A percentile compares a stretch with the other conserved stretches of the same genome.
Evolutionary conservation across 2,329 filamentous ascomycete species (phyloP).

Genomic region (Colletotrichum lini): DNA sequence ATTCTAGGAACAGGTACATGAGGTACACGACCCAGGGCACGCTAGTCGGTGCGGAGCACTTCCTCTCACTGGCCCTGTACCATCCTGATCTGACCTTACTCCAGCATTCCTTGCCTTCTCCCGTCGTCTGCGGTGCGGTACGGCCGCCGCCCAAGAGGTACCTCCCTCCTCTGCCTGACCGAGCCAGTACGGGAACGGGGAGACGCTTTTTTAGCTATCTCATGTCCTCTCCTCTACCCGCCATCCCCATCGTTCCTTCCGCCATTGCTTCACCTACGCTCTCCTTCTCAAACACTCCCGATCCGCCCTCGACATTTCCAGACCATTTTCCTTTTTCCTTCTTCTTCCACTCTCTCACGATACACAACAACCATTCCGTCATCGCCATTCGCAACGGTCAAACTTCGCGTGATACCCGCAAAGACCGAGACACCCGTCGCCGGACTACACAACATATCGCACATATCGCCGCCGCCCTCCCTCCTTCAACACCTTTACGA

Average conservation of each 20-base stretch:
- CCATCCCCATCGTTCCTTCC: conserved; percentile 29
- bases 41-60: conserved; percentile 19
- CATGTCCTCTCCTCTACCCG: conserved; percentile 35
- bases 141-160: conserved; percentile 19
- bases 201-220: conserved; percentile 39
- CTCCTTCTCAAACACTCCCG: conserved; percentile 19
- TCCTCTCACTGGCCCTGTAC: conserved; percentile 15
- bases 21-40: neutral
- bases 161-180: neutral
- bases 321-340: conserved; percentile 7
- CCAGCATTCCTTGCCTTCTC: conserved; percentile 22
- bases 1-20: neutral
- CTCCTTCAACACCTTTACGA: neutral
- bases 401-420: neutral
- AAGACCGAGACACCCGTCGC: neutral
- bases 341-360: conserved; percentile 10
- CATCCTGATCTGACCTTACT: conserved; percentile 18
- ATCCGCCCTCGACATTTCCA: conserved; percentile 13
- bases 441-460: neutral
- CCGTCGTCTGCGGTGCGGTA: conserved; percentile 14
- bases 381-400: neutral
- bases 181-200: neutral
- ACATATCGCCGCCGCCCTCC: neutral
- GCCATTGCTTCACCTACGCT: conserved; percentile 34
- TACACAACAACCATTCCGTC: neutral